phyloP scores from a whole-genome alignment of 1,284 basidiomycete species.

The Apiotrichum gracile region DNA sequence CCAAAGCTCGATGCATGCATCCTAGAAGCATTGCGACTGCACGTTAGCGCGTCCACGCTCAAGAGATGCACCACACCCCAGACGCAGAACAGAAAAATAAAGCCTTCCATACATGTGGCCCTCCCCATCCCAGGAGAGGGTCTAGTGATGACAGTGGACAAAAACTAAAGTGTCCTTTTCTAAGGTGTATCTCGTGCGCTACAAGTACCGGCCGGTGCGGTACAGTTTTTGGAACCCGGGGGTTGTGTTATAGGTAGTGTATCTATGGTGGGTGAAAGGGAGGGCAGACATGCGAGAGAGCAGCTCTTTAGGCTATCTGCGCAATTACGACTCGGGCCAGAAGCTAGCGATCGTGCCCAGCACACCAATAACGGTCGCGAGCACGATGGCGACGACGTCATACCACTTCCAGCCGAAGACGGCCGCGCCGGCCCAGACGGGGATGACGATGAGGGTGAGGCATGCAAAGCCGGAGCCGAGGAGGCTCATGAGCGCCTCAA shows the following conservation, averaged over 20 bases:
- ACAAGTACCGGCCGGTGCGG: not conserved
- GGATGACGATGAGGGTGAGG: conserved; percentile 71
- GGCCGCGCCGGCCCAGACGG: conserved; percentile 57
- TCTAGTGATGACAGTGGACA: not conserved
- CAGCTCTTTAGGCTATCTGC: not conserved
- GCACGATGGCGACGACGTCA: conserved; percentile 55
- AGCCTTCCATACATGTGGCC: not conserved
- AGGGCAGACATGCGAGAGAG: no score
- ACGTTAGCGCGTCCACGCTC: no score
- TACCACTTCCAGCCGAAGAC: conserved; percentile 50
- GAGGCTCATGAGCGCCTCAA: conserved; percentile 80
- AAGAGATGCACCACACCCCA: no score
- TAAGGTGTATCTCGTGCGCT: not conserved
- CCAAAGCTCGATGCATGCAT: no score
- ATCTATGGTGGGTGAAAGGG: no score
- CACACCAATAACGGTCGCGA: conserved; percentile 59
- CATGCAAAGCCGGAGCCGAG: conserved; percentile 78
- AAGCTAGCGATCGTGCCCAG: conserved; percentile 58
- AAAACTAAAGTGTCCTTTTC: not conserved
- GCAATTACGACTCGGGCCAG: conserved; percentile 3
- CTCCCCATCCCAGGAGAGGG: not conserved
- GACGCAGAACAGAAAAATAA: no score
- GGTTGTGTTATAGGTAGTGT: no score
- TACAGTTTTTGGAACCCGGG: not conserved
- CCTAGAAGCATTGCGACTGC: no score